Conservation (phyloP, 148 eudicot species). For the Oxyria digyna region DNA sequence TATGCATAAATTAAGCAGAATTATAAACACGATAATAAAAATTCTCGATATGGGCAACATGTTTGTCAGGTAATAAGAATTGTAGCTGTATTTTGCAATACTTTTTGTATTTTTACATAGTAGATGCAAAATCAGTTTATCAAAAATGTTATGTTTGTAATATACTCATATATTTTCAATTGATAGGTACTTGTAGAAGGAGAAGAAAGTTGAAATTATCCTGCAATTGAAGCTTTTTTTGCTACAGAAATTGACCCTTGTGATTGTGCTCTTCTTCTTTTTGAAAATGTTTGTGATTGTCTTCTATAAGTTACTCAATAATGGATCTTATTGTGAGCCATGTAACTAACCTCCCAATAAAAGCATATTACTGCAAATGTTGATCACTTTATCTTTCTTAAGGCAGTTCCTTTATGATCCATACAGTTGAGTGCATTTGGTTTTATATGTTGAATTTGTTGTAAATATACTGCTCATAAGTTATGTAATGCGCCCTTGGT, state of each 20-base stretch:
- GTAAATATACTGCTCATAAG: neutral
- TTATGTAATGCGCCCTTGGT: too few relatives aligned
- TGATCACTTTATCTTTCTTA: neutral
- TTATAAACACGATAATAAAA: too few relatives aligned
- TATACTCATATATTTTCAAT: too few relatives aligned
- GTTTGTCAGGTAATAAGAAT: too few relatives aligned
- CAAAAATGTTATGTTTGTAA: too few relatives aligned
- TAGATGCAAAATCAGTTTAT: too few relatives aligned
- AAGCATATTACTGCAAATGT: neutral
- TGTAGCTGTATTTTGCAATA: too few relatives aligned
- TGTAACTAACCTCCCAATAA: neutral
- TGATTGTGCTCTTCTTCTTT: neutral
- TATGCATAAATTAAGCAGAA: too few relatives aligned
- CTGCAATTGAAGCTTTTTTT: neutral
- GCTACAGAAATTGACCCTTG: neutral
- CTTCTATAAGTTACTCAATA: neutral
- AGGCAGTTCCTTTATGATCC: too few relatives aligned
- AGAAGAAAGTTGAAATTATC: slow-evolving; percentile 30
- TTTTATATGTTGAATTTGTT: neutral
- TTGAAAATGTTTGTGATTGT: neutral
- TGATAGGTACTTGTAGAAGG: slow-evolving; percentile 55
- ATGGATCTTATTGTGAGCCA: neutral
- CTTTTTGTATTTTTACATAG: too few relatives aligned
- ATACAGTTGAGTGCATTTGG: neutral
- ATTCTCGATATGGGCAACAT: too few relatives aligned